phyloP scores from a whole-genome alignment of 176 grass and related monocot genomes.

The Oryza coarctata region DNA sequence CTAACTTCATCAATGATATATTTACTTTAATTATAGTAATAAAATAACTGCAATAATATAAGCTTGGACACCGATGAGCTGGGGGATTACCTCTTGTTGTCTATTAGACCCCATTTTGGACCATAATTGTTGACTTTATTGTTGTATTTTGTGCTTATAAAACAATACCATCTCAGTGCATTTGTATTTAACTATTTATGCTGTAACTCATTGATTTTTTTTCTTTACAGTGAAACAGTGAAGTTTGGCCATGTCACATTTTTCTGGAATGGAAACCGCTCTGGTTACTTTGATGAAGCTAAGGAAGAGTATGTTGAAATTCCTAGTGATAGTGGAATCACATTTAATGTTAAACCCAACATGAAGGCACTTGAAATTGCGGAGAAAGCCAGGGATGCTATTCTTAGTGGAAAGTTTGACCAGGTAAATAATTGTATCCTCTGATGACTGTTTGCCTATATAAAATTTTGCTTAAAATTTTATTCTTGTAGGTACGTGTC shows the following conservation, averaged over 20 bases:
- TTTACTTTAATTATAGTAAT: neutral
- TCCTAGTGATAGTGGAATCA: slow-evolving; percentile 93
- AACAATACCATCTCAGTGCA: neutral
- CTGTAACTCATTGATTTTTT: neutral
- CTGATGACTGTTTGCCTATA: neutral
- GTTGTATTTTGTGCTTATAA: neutral
- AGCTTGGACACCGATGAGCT: neutral
- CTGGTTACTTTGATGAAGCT: slow-evolving; percentile 79
- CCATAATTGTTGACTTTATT: neutral
- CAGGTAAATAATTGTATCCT: slow-evolving; percentile 56
- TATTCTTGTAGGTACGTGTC: slow-evolving; percentile 75
- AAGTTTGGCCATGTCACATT: slow-evolving; percentile 99
- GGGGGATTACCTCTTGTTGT: neutral
- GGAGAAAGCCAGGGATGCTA: slow-evolving; percentile 79
- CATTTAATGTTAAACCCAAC: slow-evolving; percentile 92
- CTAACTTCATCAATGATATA: neutral
- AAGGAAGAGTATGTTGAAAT: slow-evolving; percentile 95
- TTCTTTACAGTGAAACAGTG: slow-evolving; percentile 80
- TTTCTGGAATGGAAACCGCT: slow-evolving; percentile 99
- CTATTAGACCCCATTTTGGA: neutral
- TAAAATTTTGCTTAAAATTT: neutral
- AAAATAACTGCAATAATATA: neutral
- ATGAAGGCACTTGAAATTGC: slow-evolving; percentile 98
- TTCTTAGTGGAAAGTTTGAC: slow-evolving; percentile 88
- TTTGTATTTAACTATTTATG: neutral